phyloP scores from a whole-genome alignment of 345 rosid genomes.

The Corymbia maculata region DNA sequence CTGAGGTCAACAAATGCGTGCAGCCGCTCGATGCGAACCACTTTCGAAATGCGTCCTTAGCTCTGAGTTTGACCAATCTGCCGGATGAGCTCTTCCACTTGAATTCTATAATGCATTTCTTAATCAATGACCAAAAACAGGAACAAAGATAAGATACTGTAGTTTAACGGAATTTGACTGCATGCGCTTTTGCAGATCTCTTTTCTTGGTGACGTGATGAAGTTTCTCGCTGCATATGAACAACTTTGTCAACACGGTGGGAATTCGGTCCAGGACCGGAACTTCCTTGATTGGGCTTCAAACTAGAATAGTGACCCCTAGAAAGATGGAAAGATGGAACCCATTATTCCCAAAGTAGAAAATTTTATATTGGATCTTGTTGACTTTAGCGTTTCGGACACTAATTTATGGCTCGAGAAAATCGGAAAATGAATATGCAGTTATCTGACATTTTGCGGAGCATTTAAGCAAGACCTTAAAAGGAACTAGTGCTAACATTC shows the following conservation, averaged over 20 bases:
- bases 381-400: neutral
- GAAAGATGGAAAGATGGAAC: neutral
- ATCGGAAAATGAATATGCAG: neutral
- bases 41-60: neutral
- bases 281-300: neutral
- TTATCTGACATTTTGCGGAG: neutral
- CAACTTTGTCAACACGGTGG: neutral
- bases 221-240: neutral
- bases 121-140: neutral
- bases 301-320: neutral
- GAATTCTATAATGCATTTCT: neutral
- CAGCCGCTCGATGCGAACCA: neutral
- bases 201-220: neutral
- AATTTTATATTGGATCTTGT: neutral
- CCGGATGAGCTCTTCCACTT: neutral
- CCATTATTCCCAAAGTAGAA: neutral
- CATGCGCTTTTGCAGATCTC: neutral
- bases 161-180: neutral
- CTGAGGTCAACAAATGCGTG: neutral
- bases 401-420: accelerated
- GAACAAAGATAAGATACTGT: neutral
- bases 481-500: neutral
- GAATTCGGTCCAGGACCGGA: neutral
- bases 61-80: neutral
- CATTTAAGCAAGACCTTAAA: neutral